These are phyloP conservation scores for Trichoderma lentiforme DNA, from an alignment of 2,329 filamentous ascomycete species.

Conservation along the genomic window DNA sequence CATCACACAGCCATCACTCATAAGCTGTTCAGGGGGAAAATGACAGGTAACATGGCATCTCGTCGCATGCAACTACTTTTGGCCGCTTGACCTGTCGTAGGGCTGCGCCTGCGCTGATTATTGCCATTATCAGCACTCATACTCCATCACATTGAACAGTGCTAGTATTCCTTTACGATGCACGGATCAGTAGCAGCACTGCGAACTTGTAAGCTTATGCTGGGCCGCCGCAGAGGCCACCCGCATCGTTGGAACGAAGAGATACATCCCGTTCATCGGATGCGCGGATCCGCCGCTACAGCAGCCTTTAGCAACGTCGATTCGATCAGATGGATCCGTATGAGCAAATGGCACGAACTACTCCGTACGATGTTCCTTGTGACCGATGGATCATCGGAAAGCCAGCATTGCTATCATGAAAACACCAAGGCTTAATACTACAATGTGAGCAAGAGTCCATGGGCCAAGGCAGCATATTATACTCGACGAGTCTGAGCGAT, in stretches of 20 bases:
- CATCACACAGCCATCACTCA: conserved; percentile 1
- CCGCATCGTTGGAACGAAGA: background rate
- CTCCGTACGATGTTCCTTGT: background rate
- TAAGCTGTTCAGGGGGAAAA: background rate
- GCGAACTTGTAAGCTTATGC: conserved; percentile 2
- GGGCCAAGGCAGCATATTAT: background rate
- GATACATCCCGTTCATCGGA: background rate
- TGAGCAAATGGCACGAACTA: background rate
- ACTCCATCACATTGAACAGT: background rate
- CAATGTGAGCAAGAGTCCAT: background rate
- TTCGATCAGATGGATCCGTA: background rate
- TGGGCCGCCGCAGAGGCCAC: background rate
- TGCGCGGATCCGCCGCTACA: background rate
- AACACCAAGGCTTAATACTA: background rate
- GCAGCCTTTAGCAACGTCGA: background rate
- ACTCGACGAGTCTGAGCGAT: background rate
- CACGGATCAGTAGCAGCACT: conserved; percentile 2
- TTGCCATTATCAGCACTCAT: background rate
- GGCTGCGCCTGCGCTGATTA: conserved; percentile 4
- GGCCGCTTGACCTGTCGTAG: background rate
- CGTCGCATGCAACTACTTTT: background rate
- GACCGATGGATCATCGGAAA: background rate
- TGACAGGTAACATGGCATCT: conserved; percentile 4
- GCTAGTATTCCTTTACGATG: background rate
- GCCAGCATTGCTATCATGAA: background rate